Percentiles rank a stretch among this genome's conserved stretches.
phyloP scores from a whole-genome alignment of 148 eudicot genomes.

The Vaccinium macrocarpon region DNA sequence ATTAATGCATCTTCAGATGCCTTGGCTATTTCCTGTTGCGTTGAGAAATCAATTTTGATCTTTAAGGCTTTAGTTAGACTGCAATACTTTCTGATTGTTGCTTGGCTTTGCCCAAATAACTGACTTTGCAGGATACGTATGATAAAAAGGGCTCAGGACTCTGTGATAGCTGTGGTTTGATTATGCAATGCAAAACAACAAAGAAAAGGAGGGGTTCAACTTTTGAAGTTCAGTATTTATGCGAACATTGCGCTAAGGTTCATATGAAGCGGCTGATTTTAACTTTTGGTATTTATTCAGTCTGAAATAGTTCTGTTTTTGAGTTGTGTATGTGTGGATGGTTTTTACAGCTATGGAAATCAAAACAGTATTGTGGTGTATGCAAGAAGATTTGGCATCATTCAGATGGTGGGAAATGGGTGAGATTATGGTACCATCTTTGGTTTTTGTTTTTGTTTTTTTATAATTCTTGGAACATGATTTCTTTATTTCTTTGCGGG shows the following conservation, averaged over 20 bases:
- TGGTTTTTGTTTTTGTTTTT: background rate
- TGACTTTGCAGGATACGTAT: constrained; percentile 41
- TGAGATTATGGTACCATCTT: constrained; percentile 33
- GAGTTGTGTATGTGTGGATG: constrained; percentile 18
- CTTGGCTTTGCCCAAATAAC: background rate
- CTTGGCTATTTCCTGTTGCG: background rate
- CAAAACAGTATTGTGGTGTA: constrained; percentile 88
- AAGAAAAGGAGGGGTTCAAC: constrained; percentile 32
- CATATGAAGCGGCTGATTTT: background rate
- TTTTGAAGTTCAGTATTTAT: constrained; percentile 45
- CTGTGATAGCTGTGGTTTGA: constrained; percentile 79
- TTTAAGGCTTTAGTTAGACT: background rate
- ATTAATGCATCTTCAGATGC: constrained; percentile 8
- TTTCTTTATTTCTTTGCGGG: constrained; percentile 7
- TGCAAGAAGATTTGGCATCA: constrained; percentile 95
- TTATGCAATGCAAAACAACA: constrained; percentile 49
- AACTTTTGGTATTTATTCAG: background rate
- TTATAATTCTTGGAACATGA: background rate
- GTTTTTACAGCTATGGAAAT: constrained; percentile 58
- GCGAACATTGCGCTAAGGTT: constrained; percentile 85
- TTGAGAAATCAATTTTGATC: constrained; percentile 9
- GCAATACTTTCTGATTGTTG: background rate
- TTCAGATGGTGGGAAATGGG: constrained; percentile 94
- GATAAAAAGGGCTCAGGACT: constrained; percentile 49
- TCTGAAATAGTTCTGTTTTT: constrained; percentile 6